These are phyloP conservation scores for Puccinia coronata DNA, from an alignment of 1,284 basidiomycete species.

Conservation along the genomic window DNA sequence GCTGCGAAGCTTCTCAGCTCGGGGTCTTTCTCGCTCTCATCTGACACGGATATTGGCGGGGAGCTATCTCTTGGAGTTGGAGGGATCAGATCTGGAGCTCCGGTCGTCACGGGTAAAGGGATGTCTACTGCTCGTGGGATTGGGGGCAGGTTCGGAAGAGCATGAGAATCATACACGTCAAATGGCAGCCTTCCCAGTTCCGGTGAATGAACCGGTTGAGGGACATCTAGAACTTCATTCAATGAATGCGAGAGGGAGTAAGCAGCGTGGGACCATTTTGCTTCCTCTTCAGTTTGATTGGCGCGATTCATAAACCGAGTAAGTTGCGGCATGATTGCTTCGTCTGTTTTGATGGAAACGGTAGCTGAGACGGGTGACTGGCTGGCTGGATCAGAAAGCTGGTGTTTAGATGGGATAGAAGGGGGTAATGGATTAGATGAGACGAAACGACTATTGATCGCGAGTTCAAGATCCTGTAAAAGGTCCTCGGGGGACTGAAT, in stretches of 20 bases:
- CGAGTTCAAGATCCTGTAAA: not conserved
- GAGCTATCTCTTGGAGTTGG: not conserved
- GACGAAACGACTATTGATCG: not conserved
- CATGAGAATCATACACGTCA: not conserved
- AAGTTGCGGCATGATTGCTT: not conserved
- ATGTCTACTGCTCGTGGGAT: conserved; percentile 3
- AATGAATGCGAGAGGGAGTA: not conserved
- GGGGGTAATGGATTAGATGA: not conserved
- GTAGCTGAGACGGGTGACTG: not conserved
- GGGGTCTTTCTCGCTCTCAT: not conserved
- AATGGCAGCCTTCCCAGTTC: not conserved
- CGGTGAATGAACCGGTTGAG: not conserved
- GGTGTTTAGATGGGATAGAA: not conserved
- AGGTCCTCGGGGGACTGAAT: not conserved
- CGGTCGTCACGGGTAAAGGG: not conserved
- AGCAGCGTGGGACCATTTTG: not conserved
- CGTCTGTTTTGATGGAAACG: conserved; percentile 4
- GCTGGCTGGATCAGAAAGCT: not conserved
- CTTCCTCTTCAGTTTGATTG: not conserved
- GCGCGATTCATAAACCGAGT: not conserved
- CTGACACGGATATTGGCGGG: not conserved
- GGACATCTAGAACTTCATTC: not conserved
- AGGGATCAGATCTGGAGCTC: not conserved
- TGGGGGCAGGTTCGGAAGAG: not conserved
- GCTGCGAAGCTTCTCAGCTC: conserved; percentile 13